phyloP scores from a whole-genome alignment of 257 asterid species.

The Fraxinus quadrangulata region DNA sequence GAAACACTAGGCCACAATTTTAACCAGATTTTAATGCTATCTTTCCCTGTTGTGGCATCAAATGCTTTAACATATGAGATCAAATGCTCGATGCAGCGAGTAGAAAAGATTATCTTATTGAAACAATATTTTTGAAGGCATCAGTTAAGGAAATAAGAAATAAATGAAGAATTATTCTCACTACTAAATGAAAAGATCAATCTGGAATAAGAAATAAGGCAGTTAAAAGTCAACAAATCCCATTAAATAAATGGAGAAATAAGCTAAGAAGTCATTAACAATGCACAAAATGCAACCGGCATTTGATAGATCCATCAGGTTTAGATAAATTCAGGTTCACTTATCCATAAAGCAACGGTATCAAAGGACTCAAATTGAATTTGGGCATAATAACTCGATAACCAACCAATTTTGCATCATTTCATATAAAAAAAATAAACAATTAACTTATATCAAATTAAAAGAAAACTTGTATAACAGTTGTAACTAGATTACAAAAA shows the following conservation, averaged over 20 bases:
- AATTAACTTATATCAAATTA: background rate
- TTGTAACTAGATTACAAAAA: constrained; percentile 15
- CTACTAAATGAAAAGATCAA: background rate
- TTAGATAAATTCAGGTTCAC: too few relatives aligned
- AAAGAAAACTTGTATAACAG: background rate
- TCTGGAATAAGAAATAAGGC: background rate
- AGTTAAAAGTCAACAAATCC: background rate
- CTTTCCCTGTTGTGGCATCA: background rate
- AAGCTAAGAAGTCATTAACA: background rate
- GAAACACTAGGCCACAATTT: constrained; percentile 4
- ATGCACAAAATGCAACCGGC: background rate
- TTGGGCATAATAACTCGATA: background rate
- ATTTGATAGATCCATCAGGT: background rate
- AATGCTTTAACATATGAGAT: background rate
- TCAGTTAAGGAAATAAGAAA: background rate
- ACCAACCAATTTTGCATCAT: background rate
- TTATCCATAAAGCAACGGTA: background rate
- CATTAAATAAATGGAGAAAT: background rate
- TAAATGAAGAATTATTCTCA: background rate
- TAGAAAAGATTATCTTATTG: background rate
- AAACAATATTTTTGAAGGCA: background rate
- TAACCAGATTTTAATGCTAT: constrained; percentile 6
- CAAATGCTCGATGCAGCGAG: background rate
- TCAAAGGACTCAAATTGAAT: background rate
- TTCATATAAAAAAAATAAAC: background rate